phyloP scores from a whole-genome alignment of 2,329 filamentous ascomycete species.

The Trichophyton mentagrophytes region DNA sequence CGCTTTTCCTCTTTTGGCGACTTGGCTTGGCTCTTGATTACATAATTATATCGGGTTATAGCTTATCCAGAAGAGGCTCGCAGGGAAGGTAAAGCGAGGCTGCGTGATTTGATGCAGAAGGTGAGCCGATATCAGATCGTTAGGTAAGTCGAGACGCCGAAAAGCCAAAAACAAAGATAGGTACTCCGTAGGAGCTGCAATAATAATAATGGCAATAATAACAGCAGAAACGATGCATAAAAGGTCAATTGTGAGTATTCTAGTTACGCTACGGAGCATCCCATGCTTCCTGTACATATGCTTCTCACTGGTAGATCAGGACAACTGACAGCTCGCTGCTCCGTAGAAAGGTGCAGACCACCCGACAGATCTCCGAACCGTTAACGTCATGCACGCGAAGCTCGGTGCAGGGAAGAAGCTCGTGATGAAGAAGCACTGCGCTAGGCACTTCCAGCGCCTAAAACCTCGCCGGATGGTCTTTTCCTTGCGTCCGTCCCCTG shows the following conservation, averaged over 20 bases:
- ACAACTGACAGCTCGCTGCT: too few relatives aligned
- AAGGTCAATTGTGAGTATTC: background rate
- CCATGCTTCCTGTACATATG: too few relatives aligned
- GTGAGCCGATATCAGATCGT: background rate
- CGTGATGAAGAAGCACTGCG: background rate
- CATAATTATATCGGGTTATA: background rate
- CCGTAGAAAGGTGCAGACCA: too few relatives aligned
- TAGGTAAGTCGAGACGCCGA: too few relatives aligned
- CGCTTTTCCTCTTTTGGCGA: background rate
- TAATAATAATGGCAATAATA: background rate
- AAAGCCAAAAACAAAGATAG: background rate
- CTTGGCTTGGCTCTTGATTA: background rate
- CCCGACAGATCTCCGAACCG: too few relatives aligned
- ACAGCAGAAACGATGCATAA: background rate
- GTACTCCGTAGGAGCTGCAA: background rate
- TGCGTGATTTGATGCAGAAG: background rate
- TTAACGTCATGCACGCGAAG: background rate
- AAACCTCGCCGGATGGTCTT: background rate
- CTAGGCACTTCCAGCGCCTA: background rate
- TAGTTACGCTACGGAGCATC: too few relatives aligned
- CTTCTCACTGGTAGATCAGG: too few relatives aligned
- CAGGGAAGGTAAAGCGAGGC: background rate
- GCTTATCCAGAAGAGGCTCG: background rate
- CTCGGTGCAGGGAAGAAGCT: background rate
- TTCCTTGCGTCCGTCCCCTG: background rate